Evolutionary conservation across 2,329 filamentous ascomycete species (phyloP), one percentile per base, ranked within the genome.

Genomic region (Thelonectria discophora): DNA sequence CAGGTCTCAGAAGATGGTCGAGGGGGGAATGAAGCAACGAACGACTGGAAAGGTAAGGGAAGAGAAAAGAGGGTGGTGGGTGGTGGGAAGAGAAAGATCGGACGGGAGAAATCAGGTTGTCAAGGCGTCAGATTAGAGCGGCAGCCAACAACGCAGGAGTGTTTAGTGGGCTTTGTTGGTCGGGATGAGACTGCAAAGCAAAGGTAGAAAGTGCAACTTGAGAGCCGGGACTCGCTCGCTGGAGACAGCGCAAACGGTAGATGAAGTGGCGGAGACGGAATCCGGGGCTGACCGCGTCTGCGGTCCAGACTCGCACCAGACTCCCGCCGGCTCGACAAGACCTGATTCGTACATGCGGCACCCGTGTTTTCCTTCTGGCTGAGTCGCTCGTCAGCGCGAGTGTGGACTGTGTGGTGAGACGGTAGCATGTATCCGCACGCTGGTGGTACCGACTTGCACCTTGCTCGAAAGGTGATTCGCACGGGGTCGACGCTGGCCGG

Each of bases 341-440:
- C 62, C 54, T 56, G 52, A 62, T 37, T 15, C 10, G 55, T 30
- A 42, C 45, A 45, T 34, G 37, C 53, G 32, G 48, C 52, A 53
- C 34, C 47, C 52, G 58, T 60, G 55, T 45, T 53, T 55, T 65
- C 63, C 60, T 63, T 67, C 21, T 24, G 21, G 21, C 60, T 66
- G 48, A 64, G 58, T 45, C 60, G 58, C 32, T 9, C 21, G 17
- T 42, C 47, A 37, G 27, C 34, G 32, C 13, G 3, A 21, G 55
- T 64, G 65, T n/a, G n/a, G n/a, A n/a, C n/a, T n/a, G n/a, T n/a
- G n/a, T 70, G 68, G 65, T 69, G 66, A 68, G 64, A 71, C 65
- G 60, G 56, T 37, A 64, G 54, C 62, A 56, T 46, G 56, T 58
- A 55, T 62, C 60, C 52, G 51, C 46, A 49, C 58, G 58, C 37